Conservation (phyloP, 345 rosid genomes). For the Eucalyptus microcorys region DNA sequence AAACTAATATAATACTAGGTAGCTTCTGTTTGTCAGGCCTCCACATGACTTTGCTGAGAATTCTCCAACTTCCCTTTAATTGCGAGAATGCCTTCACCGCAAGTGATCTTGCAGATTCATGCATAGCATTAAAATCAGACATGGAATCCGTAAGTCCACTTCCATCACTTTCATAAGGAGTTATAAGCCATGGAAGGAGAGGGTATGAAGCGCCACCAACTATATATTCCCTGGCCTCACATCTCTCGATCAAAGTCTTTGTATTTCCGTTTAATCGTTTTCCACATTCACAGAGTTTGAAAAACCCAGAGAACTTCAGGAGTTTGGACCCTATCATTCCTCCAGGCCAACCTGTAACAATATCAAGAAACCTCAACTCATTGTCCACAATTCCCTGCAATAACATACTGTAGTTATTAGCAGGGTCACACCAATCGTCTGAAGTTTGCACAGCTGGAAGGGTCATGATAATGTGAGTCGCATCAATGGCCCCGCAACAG, state of each 20-base stretch:
- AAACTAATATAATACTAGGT: conserved; percentile 77
- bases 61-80: conserved; percentile 89
- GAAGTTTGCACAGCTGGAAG: conserved; percentile 92
- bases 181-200: conserved; percentile 86
- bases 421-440: conserved; percentile 92
- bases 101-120: conserved; percentile 52
- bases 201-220: conserved; percentile 80
- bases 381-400: conserved; percentile 83
- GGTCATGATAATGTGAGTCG: conserved; percentile 83
- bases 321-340: conserved; percentile 64
- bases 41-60: conserved; percentile 93
- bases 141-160: conserved; percentile 6
- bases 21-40: conserved; percentile 88
- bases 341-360: conserved; percentile 95
- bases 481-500: conserved; percentile 88
- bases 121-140: conserved; percentile 34
- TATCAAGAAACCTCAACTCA: conserved; percentile 85
- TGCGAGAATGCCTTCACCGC: conserved; percentile 67
- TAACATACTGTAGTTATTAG: conserved; percentile 82
- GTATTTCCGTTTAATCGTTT: conserved; percentile 47
- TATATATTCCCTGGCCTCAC: conserved; percentile 53
- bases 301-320: conserved; percentile 71
- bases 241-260: conserved; percentile 19
- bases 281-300: conserved; percentile 50
- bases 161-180: conserved; percentile 35